Evolutionary conservation across 1,284 basidiomycete genomes (phyloP).

Genomic region (Porodaedalea pini): DNA sequence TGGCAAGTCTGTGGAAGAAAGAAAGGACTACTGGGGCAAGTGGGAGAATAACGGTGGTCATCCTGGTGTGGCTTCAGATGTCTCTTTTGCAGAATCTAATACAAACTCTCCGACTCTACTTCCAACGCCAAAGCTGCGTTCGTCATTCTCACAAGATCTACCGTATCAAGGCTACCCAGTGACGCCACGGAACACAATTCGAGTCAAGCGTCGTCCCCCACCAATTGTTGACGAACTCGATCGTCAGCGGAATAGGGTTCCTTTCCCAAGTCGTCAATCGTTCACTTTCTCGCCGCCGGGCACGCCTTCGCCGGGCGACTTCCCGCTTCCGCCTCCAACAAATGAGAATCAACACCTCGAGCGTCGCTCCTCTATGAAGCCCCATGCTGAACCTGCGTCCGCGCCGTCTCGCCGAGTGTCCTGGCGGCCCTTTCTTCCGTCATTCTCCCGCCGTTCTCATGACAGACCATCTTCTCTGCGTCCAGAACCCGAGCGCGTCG

Average conservation of each 20-base stretch:
- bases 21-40: too few species aligned
- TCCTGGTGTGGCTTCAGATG: not conserved
- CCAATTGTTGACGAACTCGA: slow-evolving; percentile 1
- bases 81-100: not conserved
- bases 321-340: not conserved
- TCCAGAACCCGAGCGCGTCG: not conserved
- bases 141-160: not conserved
- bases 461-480: not conserved
- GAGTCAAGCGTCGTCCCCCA: not conserved
- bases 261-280: not conserved
- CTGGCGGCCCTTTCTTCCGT: not conserved
- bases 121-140: not conserved
- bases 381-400: not conserved
- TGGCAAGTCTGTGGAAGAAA: too few species aligned
- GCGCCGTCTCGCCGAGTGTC: not conserved
- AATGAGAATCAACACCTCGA: not conserved
- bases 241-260: not conserved
- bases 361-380: not conserved
- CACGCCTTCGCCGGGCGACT: not conserved
- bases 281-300: not conserved
- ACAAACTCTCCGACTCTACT: not conserved
- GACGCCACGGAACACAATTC: not conserved
- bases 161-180: not conserved
- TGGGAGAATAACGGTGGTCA: too few species aligned
- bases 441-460: not conserved